Evolutionary conservation across 2,329 filamentous ascomycete species (phyloP).

Genomic region (Fonsecaea pugnacius): DNA sequence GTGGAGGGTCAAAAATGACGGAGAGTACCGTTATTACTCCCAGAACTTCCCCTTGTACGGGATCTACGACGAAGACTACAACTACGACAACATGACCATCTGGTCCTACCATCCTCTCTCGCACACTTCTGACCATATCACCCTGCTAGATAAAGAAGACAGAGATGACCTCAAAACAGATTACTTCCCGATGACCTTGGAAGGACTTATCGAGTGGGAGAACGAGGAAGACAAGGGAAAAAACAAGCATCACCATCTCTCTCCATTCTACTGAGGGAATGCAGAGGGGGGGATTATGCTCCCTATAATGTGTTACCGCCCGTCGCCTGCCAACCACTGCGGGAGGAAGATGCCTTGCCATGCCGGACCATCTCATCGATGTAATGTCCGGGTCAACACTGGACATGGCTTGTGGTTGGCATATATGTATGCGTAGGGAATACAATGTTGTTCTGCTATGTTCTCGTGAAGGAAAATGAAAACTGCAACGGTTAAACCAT

Average conservation of each 20-base stretch:
- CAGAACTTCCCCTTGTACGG: constrained; percentile 13
- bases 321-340: neutral
- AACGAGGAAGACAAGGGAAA: neutral
- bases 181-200: neutral
- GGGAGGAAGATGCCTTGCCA: neutral
- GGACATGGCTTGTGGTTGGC: too few relatives aligned
- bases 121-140: neutral
- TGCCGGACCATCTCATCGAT: too few relatives aligned
- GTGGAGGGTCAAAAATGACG: constrained; percentile 4
- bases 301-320: neutral
- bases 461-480: too few relatives aligned
- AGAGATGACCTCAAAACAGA: neutral
- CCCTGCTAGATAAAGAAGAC: neutral
- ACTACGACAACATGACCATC: constrained; percentile 9
- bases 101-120: neutral
- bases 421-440: too few relatives aligned
- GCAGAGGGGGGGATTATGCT: neutral
- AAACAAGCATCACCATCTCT: neutral
- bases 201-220: neutral
- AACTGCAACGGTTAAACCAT: too few relatives aligned
- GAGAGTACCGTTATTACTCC: constrained; percentile 7
- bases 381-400: too few relatives aligned
- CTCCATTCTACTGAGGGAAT: neutral
- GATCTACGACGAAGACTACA: constrained; percentile 8
- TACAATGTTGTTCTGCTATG: too few relatives aligned